These are phyloP conservation scores for Malus domestica DNA, from an alignment of 306 rosid species.

Conservation along the genomic window ASM211411v1 NC_041804.1:3725501-3726000, in stretches of 20 bases:
- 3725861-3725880: too few relatives aligned
- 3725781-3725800: too few relatives aligned
- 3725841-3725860: too few relatives aligned
- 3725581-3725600: neutral
- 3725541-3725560: neutral
- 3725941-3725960: conserved; percentile 10
- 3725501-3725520: neutral
- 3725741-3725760: too few relatives aligned
- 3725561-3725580: conserved; percentile 21
- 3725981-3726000: conserved; percentile 19
- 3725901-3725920: conserved; percentile 21
- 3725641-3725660: neutral
- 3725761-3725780: too few relatives aligned
- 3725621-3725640: conserved; percentile 22
- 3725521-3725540: neutral
- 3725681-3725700: neutral
- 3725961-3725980: conserved; percentile 3
- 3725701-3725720: neutral
- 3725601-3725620: conserved; percentile 27
- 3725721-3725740: neutral
- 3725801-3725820: too few relatives aligned
- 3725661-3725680: too few relatives aligned
- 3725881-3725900: conserved; percentile 1
- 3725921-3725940: conserved; percentile 5
- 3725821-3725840: too few relatives aligned